Evolutionary conservation across 768 basidiomycete species (phyloP).

Genomic region (Tylopilus rubrobrunneus): DNA sequence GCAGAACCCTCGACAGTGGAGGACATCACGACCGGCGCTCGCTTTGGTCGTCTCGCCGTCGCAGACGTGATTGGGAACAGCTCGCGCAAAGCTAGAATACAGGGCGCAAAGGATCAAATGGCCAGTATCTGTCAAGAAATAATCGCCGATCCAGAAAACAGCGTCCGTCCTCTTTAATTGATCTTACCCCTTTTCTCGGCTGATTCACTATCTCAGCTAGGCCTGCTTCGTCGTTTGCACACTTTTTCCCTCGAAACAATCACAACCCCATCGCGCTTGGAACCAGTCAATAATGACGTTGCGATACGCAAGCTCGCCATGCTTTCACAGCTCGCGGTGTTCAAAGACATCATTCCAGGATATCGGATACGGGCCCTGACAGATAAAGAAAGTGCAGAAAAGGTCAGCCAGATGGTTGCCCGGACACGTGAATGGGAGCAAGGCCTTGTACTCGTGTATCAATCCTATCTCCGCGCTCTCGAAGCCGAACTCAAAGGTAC

Average conservation of each 20-base stretch:
- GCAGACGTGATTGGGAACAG: constrained; percentile 63
- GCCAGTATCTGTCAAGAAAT: constrained; percentile 93
- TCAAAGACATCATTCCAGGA: constrained; percentile 93
- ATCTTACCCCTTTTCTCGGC: constrained; percentile 3
- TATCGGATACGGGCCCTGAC: constrained; percentile 92
- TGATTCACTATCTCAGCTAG: constrained; percentile 52
- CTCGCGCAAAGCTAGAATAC: constrained; percentile 63
- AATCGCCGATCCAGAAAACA: constrained; percentile 91
- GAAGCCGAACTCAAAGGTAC: constrained; percentile 83
- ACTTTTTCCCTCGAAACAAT: constrained; percentile 83
- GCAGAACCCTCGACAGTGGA: constrained; percentile 41
- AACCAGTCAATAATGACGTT: constrained; percentile 73
- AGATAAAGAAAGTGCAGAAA: constrained; percentile 86
- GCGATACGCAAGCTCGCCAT: constrained; percentile 85
- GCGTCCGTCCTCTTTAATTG: constrained; percentile 49
- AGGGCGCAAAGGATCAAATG: constrained; percentile 89
- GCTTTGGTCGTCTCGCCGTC: constrained; percentile 84
- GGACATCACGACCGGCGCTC: constrained; percentile 77
- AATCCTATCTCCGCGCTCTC: constrained; percentile 79
- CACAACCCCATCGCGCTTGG: constrained; percentile 60
- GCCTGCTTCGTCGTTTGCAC: constrained; percentile 82
- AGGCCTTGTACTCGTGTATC: constrained; percentile 84
- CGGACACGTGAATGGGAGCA: constrained; percentile 94
- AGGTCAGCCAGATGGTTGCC: constrained; percentile 90
- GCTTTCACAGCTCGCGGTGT: constrained; percentile 88